phyloP scores from a whole-genome alignment of 169 alveolate species.

The Eimeria acervulina region DNA sequence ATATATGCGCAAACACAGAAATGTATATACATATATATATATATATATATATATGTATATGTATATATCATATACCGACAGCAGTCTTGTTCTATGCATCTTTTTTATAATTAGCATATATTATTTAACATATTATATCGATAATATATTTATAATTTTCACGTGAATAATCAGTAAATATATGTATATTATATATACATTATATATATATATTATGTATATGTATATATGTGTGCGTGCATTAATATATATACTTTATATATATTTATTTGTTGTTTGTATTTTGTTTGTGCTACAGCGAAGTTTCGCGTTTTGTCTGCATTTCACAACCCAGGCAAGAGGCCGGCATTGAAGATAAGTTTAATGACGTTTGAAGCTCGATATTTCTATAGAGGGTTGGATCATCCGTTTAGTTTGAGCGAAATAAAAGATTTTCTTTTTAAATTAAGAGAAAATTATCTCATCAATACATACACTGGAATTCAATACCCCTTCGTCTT shows the following conservation, averaged over 20 bases:
- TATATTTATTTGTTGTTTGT: neutral
- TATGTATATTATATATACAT: too few relatives aligned
- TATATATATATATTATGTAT: too few relatives aligned
- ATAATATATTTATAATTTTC: too few relatives aligned
- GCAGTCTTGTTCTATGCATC: too few relatives aligned
- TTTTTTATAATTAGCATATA: too few relatives aligned
- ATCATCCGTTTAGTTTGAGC: constrained; percentile 93
- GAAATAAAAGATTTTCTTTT: constrained; percentile 92
- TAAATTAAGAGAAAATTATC: constrained; percentile 91
- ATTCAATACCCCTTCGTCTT: constrained; percentile 94
- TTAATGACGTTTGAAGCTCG: constrained; percentile 92
- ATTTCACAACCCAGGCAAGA: constrained; percentile 92
- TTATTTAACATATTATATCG: too few relatives aligned
- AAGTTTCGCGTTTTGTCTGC: constrained; percentile 93
- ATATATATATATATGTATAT: too few relatives aligned
- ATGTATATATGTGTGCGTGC: too few relatives aligned
- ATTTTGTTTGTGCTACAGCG: constrained; percentile 79
- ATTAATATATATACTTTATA: neutral
- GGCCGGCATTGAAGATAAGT: constrained; percentile 92
- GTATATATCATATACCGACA: too few relatives aligned
- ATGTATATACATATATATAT: too few relatives aligned
- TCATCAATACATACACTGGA: constrained; percentile 89
- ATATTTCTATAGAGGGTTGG: constrained; percentile 92
- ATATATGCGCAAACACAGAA: too few relatives aligned
- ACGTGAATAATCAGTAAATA: neutral